Percentiles rank a stretch among this genome's conserved stretches.
Evolutionary conservation across 2,329 filamentous ascomycete genomes (phyloP).

Genomic region (Cadophora sp.): DNA sequence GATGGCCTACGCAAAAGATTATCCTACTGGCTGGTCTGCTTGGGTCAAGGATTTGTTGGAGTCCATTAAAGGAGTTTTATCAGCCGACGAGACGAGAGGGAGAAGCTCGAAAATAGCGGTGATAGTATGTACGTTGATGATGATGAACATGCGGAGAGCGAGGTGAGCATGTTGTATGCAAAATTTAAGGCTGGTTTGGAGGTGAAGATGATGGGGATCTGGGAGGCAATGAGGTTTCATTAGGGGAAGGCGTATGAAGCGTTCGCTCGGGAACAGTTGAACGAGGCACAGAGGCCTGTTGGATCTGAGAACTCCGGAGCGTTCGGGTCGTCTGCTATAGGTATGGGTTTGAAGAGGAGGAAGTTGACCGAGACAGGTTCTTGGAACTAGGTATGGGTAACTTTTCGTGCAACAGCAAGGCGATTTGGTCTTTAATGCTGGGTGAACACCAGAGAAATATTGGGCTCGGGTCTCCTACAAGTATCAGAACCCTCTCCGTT

Average conservation of each 20-base stretch:
- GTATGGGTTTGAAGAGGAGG: neutral
- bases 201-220: neutral
- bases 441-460: too few relatives aligned
- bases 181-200: neutral
- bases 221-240: neutral
- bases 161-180: neutral
- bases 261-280: neutral
- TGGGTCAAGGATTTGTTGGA: neutral
- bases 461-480: too few relatives aligned
- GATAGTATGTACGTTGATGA: neutral
- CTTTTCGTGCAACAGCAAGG: neutral
- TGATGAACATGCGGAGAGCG: neutral
- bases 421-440: too few relatives aligned
- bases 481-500: too few relatives aligned
- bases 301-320: too few relatives aligned
- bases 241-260: neutral
- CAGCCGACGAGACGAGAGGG: neutral
- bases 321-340: too few relatives aligned
- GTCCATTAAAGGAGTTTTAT: neutral
- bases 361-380: neutral
- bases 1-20: neutral
- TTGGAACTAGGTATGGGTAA: neutral
- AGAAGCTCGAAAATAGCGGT: neutral
- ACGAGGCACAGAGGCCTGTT: too few relatives aligned
- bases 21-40: neutral